A percentile compares a stretch with the other conserved stretches of the same genome.
These are phyloP conservation scores for Suillus subaureus DNA, from an alignment of 768 basidiomycete genomes.

Conservation along the genomic window DNA sequence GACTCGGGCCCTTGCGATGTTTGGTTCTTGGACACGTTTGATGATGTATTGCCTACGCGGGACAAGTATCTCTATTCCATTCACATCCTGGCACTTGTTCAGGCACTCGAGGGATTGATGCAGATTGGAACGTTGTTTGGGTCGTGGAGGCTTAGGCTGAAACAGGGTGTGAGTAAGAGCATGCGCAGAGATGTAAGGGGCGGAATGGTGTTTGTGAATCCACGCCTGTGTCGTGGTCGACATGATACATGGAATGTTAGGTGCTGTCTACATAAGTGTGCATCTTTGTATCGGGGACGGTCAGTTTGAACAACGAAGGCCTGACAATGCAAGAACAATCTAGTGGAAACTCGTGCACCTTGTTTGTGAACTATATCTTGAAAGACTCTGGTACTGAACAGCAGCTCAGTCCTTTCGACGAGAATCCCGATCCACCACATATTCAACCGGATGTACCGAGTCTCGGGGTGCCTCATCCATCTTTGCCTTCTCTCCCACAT, in stretches of 20 bases:
- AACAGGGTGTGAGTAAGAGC: too few relatives aligned
- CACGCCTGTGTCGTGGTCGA: constrained; percentile 46
- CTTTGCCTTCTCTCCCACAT: constrained; percentile 27
- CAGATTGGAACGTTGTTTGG: too few relatives aligned
- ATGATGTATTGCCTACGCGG: constrained; percentile 22
- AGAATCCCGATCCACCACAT: constrained; percentile 18
- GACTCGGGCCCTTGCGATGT: too few relatives aligned
- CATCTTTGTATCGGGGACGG: constrained; percentile 77
- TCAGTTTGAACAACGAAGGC: constrained; percentile 47
- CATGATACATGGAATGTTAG: constrained; percentile 45
- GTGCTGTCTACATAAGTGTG: constrained; percentile 55
- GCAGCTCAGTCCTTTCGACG: constrained; percentile 1
- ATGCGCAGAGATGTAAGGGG: too few relatives aligned
- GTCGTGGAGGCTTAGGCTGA: too few relatives aligned
- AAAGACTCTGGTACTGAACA: constrained; percentile 38
- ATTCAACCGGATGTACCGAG: constrained; percentile 23
- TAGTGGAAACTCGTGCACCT: constrained; percentile 62
- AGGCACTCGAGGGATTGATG: too few relatives aligned
- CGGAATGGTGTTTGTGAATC: constrained; percentile 33
- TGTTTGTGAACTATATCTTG: constrained; percentile 44
- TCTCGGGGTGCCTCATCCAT: constrained; percentile 29
- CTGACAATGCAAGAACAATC: constrained; percentile 44
- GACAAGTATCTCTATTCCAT: constrained; percentile 49
- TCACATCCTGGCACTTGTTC: constrained; percentile 20
- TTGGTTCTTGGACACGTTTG: not conserved